Evolutionary conservation across 257 asterid genomes (phyloP).

Genomic region (Nicotiana sylvestris): DNA sequence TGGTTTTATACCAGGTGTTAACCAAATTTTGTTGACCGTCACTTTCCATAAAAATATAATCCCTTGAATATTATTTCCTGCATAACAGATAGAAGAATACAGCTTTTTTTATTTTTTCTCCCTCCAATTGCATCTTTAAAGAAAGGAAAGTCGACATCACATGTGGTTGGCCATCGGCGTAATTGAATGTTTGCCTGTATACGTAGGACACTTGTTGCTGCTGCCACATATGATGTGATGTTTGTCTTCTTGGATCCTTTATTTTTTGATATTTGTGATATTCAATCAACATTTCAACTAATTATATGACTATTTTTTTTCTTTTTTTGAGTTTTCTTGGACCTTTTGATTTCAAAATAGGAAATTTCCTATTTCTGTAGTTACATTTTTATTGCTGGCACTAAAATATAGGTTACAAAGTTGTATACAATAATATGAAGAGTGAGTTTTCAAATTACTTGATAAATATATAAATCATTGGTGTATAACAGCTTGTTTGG

Average conservation of each 20-base stretch:
- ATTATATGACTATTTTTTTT: too few relatives aligned
- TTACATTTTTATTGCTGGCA: background rate
- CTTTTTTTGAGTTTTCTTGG: too few relatives aligned
- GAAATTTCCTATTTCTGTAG: background rate
- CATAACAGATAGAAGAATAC: background rate
- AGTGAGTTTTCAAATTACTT: too few relatives aligned
- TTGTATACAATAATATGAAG: too few relatives aligned
- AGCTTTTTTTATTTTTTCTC: background rate
- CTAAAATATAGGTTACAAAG: too few relatives aligned
- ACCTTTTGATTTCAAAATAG: background rate
- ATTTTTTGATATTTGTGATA: background rate
- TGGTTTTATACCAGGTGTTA: background rate
- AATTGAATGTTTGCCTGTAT: background rate
- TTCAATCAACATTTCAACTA: too few relatives aligned
- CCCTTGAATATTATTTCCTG: background rate
- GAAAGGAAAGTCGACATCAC: background rate
- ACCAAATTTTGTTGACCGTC: background rate
- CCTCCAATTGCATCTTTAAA: background rate
- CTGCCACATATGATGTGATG: background rate
- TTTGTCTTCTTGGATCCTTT: background rate
- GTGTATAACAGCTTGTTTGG: too few relatives aligned
- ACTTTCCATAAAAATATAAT: background rate
- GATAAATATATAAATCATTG: too few relatives aligned
- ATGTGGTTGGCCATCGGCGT: slow-evolving; percentile 10
- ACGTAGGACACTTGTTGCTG: background rate